Percentiles rank a stretch among this genome's conserved stretches.
These are phyloP conservation scores for Coemansia pectinata DNA, from an alignment of 192 early-diverging fungal genomes.

Conservation along the genomic window DNA sequence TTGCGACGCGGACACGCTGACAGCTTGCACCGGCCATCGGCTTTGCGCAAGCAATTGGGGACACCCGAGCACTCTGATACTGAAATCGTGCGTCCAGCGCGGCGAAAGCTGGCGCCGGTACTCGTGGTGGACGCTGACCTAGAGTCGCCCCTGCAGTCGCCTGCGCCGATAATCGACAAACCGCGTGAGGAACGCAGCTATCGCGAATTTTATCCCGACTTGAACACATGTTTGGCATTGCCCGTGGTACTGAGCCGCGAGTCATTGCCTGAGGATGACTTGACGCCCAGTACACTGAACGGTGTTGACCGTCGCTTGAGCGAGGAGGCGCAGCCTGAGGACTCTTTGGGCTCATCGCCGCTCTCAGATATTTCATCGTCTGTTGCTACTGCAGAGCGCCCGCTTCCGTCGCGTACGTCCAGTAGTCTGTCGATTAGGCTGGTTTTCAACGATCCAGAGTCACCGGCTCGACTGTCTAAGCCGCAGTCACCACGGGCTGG, in stretches of 20 bases:
- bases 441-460: slow-evolving; percentile 33
- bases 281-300: neutral
- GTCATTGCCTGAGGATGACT: neutral
- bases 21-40: slow-evolving; percentile 16
- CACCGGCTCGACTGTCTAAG: neutral
- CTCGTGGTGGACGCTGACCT: neutral
- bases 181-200: slow-evolving; percentile 87
- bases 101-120: slow-evolving; percentile 3
- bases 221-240: slow-evolving; percentile 58
- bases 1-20: slow-evolving; percentile 30
- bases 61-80: neutral
- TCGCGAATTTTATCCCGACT: slow-evolving; percentile 78
- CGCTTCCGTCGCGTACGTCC: slow-evolving; percentile 20
- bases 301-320: neutral
- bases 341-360: neutral
- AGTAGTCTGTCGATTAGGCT: slow-evolving; percentile 41
- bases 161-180: slow-evolving; percentile 51
- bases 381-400: slow-evolving; percentile 48
- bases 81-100: neutral
- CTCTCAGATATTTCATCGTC: slow-evolving; percentile 4
- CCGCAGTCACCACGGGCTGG: slow-evolving; percentile 1
- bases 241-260: slow-evolving; percentile 8
- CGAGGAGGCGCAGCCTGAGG: neutral
- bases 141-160: slow-evolving; percentile 7
- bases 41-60: slow-evolving; percentile 11